Conservation (phyloP, 176 grass and related monocot genomes). For the Canna indica region DNA sequence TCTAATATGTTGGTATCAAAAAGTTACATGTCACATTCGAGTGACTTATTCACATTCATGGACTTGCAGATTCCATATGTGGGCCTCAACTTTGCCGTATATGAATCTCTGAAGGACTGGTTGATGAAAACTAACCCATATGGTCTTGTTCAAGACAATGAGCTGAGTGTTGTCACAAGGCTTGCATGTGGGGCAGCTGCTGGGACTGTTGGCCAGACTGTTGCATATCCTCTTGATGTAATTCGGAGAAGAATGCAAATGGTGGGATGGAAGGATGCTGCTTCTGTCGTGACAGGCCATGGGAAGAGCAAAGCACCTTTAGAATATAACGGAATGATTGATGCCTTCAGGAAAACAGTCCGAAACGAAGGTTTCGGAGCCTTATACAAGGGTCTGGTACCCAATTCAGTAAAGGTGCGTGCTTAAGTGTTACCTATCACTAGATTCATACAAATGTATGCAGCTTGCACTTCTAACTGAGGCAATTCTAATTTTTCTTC, state of each 20-base stretch:
- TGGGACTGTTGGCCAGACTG: constrained; percentile 86
- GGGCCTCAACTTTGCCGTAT: constrained; percentile 91
- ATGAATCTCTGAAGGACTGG: constrained; percentile 90
- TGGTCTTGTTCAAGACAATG: constrained; percentile 55
- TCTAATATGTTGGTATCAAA: not conserved
- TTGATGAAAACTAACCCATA: constrained; percentile 46
- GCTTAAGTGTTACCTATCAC: too few species aligned
- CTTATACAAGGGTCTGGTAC: constrained; percentile 92
- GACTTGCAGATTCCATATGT: constrained; percentile 73
- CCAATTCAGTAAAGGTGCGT: constrained; percentile 83
- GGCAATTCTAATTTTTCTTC: not conserved
- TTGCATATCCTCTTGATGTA: constrained; percentile 80
- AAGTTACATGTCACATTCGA: not conserved
- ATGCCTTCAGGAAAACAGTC: constrained; percentile 88
- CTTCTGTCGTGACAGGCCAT: constrained; percentile 61
- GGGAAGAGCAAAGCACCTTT: constrained; percentile 37
- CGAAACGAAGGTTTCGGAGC: constrained; percentile 71
- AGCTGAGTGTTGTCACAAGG: constrained; percentile 57
- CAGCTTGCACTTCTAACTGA: not conserved
- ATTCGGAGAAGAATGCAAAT: constrained; percentile 99
- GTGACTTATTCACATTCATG: constrained; percentile 9
- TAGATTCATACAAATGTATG: not conserved
- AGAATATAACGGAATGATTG: constrained; percentile 82
- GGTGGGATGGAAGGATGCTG: constrained; percentile 81
- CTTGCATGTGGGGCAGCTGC: constrained; percentile 83